phyloP scores from a whole-genome alignment of 106 monocot genomes.

The Agapanthus africanus region DNA sequence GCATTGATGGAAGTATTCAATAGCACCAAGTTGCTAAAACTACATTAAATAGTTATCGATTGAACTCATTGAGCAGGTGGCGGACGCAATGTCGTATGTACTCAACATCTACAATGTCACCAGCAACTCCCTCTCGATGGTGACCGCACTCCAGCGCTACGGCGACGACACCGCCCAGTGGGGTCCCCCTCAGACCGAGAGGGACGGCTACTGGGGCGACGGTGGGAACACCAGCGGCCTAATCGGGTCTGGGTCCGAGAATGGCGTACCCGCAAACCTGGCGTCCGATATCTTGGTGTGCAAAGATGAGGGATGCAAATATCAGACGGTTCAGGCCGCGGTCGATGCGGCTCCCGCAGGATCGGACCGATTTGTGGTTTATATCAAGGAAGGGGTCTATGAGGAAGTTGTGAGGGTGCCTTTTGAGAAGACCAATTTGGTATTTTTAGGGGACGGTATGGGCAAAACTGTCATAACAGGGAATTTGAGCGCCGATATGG shows the following conservation, averaged over 20 bases:
- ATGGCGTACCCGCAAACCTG: too few relatives aligned
- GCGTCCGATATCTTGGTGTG: too few relatives aligned
- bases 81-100: conserved; percentile 46
- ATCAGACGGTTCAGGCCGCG: conserved; percentile 59
- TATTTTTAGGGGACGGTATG: conserved; percentile 73
- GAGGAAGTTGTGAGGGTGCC: conserved; percentile 59
- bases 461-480: conserved; percentile 74
- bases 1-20: too few relatives aligned
- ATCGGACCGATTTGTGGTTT: conserved; percentile 37
- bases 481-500: conserved; percentile 28
- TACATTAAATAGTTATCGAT: too few relatives aligned
- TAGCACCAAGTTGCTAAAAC: too few relatives aligned
- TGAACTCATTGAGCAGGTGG: conserved; percentile 14
- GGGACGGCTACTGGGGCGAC: conserved; percentile 69
- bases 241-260: too few relatives aligned
- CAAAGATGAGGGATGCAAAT: conserved; percentile 28
- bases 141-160: conserved; percentile 55
- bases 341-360: conserved; percentile 55
- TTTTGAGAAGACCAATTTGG: conserved; percentile 60
- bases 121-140: conserved; percentile 61
- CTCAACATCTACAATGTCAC: conserved; percentile 31
- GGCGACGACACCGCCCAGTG: conserved; percentile 45
- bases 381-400: conserved; percentile 62
- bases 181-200: conserved; percentile 73
- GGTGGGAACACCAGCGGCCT: too few relatives aligned